A percentile compares a stretch with the other conserved stretches of the same genome.
These are phyloP conservation scores for Tricholoma sp. DNA, from an alignment of 768 basidiomycete genomes.

Conservation along the genomic window DNA sequence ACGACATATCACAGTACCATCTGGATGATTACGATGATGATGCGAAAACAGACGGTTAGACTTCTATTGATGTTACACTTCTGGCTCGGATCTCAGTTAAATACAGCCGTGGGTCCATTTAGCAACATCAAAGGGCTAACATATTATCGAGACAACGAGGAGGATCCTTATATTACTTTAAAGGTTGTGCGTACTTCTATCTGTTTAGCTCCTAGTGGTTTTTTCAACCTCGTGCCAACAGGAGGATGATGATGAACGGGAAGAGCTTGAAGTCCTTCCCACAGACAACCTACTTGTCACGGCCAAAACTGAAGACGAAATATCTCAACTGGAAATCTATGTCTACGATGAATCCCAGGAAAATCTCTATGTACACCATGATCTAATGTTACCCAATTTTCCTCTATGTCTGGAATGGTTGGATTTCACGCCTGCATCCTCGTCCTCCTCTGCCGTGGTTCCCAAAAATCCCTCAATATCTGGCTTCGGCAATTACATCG, in stretches of 20 bases:
- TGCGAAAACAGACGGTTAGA: slow-evolving; percentile 31
- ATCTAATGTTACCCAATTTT: slow-evolving; percentile 95
- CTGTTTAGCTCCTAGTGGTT: neutral
- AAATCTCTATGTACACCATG: slow-evolving; percentile 94
- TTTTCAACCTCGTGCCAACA: slow-evolving; percentile 20
- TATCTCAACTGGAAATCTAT: slow-evolving; percentile 93
- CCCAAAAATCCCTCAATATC: slow-evolving; percentile 22
- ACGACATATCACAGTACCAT: slow-evolving; percentile 83
- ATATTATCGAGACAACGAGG: slow-evolving; percentile 85
- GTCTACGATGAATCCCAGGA: slow-evolving; percentile 91
- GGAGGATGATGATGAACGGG: slow-evolving; percentile 75
- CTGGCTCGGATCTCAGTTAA: slow-evolving; percentile 7
- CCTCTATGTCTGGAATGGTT: slow-evolving; percentile 99
- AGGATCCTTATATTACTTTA: slow-evolving; percentile 95
- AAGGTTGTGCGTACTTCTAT: slow-evolving; percentile 65
- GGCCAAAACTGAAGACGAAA: slow-evolving; percentile 95
- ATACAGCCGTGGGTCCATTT: slow-evolving; percentile 70
- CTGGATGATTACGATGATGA: slow-evolving; percentile 92
- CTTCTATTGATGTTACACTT: slow-evolving; percentile 1
- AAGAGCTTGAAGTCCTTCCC: slow-evolving; percentile 84
- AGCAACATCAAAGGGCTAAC: slow-evolving; percentile 93
- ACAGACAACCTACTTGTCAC: slow-evolving; percentile 90
- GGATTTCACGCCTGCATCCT: slow-evolving; percentile 79
- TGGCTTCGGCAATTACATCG: slow-evolving; percentile 84
- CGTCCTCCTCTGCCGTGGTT: slow-evolving; percentile 25